Percentiles rank a stretch among this genome's conserved stretches.
Conservation (phyloP, 352 stramenopile genomes). For the Globisporangium viniferum region DNA sequence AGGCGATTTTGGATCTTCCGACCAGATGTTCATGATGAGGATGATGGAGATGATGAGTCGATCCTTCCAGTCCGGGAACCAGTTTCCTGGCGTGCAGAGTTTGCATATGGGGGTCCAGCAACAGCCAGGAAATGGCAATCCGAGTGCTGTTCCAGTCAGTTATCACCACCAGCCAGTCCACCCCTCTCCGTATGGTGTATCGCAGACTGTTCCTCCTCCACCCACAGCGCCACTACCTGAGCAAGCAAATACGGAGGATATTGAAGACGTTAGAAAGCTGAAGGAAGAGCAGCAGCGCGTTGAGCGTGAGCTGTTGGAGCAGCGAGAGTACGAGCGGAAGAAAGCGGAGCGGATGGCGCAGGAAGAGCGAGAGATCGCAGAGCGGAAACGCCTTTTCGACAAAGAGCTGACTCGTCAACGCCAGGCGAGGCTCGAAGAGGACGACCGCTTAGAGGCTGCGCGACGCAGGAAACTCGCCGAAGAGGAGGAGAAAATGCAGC, state of each 20-base stretch:
- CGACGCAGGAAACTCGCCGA: constrained; percentile 24
- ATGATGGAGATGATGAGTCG: constrained; percentile 71
- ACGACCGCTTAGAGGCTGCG: constrained; percentile 27
- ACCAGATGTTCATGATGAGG: constrained; percentile 48
- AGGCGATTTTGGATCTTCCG: constrained; percentile 10
- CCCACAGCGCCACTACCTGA: not conserved
- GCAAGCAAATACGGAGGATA: not conserved
- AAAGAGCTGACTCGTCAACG: constrained; percentile 39
- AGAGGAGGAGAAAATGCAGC: constrained; percentile 31
- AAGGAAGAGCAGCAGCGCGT: constrained; percentile 35
- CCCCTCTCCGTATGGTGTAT: not conserved
- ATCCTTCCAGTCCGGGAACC: constrained; percentile 17
- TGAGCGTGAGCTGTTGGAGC: constrained; percentile 45
- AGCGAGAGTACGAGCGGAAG: constrained; percentile 45
- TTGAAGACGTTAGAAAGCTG: constrained; percentile 18
- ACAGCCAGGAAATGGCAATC: not conserved
- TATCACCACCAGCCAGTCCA: not conserved
- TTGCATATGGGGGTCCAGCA: not conserved
- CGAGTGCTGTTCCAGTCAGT: not conserved
- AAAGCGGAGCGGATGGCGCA: constrained; percentile 34
- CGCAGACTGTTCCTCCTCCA: not conserved
- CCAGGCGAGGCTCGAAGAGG: constrained; percentile 32
- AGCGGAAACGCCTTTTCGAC: constrained; percentile 38
- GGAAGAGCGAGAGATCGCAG: constrained; percentile 34
- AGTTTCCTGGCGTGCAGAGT: not conserved